A percentile compares a stretch with the other conserved stretches of the same genome.
Conservation (phyloP, 345 rosid species). For the Salix viminalis region DNA sequence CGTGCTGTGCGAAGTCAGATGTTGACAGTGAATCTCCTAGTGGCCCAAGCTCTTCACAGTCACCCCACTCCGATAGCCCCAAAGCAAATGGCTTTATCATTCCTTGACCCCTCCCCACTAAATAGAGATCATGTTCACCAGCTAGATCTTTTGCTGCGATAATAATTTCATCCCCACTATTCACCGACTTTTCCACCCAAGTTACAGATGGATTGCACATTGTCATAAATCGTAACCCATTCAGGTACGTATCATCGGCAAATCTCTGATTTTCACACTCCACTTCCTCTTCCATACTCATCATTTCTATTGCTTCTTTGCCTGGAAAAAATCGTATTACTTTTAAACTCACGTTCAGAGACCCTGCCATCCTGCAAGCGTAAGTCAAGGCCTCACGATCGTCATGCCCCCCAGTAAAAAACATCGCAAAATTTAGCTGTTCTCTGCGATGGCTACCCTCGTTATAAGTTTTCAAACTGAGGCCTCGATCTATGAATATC, state of each 20-base stretch:
- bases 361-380: constrained; percentile 25
- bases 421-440: constrained; percentile 14
- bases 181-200: constrained; percentile 24
- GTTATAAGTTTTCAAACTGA: background rate
- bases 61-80: constrained; percentile 32
- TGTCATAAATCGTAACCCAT: constrained; percentile 34
- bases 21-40: constrained; percentile 31
- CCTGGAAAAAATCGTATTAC: constrained; percentile 22
- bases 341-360: constrained; percentile 1
- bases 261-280: constrained; percentile 20
- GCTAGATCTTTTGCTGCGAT: constrained; percentile 2
- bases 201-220: constrained; percentile 26
- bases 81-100: constrained; percentile 11
- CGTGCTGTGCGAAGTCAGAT: constrained; percentile 16
- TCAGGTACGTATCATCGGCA: constrained; percentile 29
- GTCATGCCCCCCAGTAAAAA: constrained; percentile 29
- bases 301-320: background rate
- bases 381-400: constrained; percentile 28
- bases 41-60: constrained; percentile 28
- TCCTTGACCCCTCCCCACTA: constrained; percentile 31
- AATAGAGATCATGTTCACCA: constrained; percentile 22
- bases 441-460: background rate
- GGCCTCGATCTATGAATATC: constrained; percentile 30
- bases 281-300: background rate
- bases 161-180: constrained; percentile 13